A percentile compares a stretch with the other conserved stretches of the same genome.
Conservation (phyloP, 169 alveolate species). For the Condylostoma magnum region DNA sequence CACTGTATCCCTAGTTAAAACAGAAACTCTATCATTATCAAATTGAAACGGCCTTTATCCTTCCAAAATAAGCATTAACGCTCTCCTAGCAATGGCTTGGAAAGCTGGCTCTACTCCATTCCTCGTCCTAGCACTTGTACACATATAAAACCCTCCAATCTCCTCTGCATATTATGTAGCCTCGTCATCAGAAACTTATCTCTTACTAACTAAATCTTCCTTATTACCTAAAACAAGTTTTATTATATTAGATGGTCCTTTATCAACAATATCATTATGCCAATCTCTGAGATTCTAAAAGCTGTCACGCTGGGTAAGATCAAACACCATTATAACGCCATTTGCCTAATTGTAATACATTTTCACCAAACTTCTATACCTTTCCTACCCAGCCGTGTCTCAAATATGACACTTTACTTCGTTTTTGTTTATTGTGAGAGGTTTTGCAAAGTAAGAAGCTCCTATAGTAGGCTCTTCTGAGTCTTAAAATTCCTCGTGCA, state of each 20-base stretch:
- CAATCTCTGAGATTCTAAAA: slow-evolving; percentile 55
- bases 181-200: slow-evolving; percentile 34
- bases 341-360: slow-evolving; percentile 64
- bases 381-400: slow-evolving; percentile 77
- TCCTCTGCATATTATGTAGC: slow-evolving; percentile 36
- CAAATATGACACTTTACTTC: slow-evolving; percentile 50
- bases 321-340: slow-evolving; percentile 59
- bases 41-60: too few relatives aligned
- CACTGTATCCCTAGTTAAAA: too few relatives aligned
- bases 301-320: slow-evolving; percentile 49
- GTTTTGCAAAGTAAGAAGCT: slow-evolving; percentile 43
- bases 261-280: slow-evolving; percentile 48
- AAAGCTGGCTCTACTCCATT: slow-evolving; percentile 31
- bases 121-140: slow-evolving; percentile 38
- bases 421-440: slow-evolving; percentile 35
- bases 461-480: slow-evolving; percentile 38
- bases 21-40: too few relatives aligned
- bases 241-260: slow-evolving; percentile 31
- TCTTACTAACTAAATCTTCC: slow-evolving; percentile 36
- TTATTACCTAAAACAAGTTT: slow-evolving; percentile 46
- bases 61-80: too few relatives aligned
- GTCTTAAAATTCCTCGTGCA: slow-evolving; percentile 28
- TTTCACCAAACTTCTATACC: slow-evolving; percentile 48
- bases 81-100: slow-evolving; percentile 25
- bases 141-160: slow-evolving; percentile 34